These are phyloP conservation scores for Mycena rebaudengoi DNA, from an alignment of 768 basidiomycete genomes.

Conservation along the genomic window DNA sequence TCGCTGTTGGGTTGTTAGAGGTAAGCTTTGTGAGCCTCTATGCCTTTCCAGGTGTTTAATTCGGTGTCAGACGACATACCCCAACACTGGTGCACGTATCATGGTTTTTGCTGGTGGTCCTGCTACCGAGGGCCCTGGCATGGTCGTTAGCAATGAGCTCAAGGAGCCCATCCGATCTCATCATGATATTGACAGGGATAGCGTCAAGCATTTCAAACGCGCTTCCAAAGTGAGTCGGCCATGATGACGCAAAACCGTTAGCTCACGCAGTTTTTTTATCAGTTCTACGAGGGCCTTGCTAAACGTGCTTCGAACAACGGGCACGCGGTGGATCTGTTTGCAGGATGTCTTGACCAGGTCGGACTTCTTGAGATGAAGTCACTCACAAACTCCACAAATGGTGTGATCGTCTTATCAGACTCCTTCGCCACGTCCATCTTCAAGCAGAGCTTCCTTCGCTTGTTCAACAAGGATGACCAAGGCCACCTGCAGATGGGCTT, in stretches of 20 bases:
- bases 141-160: conserved; percentile 95
- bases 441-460: conserved; percentile 95
- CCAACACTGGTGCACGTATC: conserved; percentile 94
- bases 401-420: conserved; percentile 94
- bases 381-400: conserved; percentile 94
- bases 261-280: conserved; percentile 12
- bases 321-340: conserved; percentile 94
- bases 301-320: conserved; percentile 95
- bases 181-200: conserved; percentile 97
- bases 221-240: conserved; percentile 80
- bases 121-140: conserved; percentile 94
- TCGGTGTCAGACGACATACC: conserved; percentile 75
- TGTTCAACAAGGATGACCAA: conserved; percentile 93
- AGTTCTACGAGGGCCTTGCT: conserved; percentile 97
- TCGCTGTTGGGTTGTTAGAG: conserved; percentile 93
- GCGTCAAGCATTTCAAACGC: conserved; percentile 96
- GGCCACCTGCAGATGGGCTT: conserved; percentile 97
- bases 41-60: neutral
- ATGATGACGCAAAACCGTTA: conserved; percentile 1
- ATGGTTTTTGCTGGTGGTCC: conserved; percentile 97
- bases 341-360: conserved; percentile 97
- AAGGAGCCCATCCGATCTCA: conserved; percentile 98
- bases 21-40: conserved; percentile 42
- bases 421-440: conserved; percentile 98
- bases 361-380: conserved; percentile 98